Conservation (phyloP, 78 protist species). For the Cavenderia fasciculata region DNA sequence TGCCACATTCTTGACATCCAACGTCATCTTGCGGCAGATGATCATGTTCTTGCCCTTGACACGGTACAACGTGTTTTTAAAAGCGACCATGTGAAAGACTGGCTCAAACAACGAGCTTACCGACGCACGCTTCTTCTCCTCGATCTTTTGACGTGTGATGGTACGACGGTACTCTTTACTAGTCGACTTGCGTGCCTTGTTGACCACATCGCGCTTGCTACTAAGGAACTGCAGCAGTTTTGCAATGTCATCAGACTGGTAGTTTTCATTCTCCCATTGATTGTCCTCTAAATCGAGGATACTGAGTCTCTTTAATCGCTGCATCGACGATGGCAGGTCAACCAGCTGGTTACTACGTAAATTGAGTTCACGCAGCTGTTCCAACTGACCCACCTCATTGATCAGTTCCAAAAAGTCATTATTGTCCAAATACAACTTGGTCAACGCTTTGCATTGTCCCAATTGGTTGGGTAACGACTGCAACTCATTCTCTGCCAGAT, state of each 20-base stretch:
- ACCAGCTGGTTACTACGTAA: constrained; percentile 72
- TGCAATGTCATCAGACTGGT: constrained; percentile 34
- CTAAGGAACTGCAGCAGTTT: constrained; percentile 35
- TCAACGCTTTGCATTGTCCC: neutral
- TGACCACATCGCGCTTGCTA: constrained; percentile 46
- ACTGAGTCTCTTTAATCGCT: neutral
- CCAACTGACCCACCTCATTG: constrained; percentile 6
- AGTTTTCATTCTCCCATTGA: constrained; percentile 47
- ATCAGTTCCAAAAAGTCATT: constrained; percentile 78
- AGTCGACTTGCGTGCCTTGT: constrained; percentile 62
- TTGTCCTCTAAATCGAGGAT: constrained; percentile 75
- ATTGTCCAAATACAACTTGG: constrained; percentile 78
- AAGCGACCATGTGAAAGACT: neutral
- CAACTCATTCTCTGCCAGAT: constrained; percentile 77
- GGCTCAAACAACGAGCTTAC: constrained; percentile 27
- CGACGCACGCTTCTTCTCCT: constrained; percentile 56
- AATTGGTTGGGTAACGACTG: constrained; percentile 36
- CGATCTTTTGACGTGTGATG: constrained; percentile 26
- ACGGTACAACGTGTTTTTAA: neutral
- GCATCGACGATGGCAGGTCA: constrained; percentile 57
- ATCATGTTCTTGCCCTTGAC: neutral
- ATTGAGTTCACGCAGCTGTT: constrained; percentile 66
- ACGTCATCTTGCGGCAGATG: neutral
- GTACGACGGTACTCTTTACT: constrained; percentile 60
- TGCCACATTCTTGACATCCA: neutral